Evolutionary conservation across 2,329 filamentous ascomycete genomes (phyloP).

Genomic region (Nigrospora sphaerica): DNA sequence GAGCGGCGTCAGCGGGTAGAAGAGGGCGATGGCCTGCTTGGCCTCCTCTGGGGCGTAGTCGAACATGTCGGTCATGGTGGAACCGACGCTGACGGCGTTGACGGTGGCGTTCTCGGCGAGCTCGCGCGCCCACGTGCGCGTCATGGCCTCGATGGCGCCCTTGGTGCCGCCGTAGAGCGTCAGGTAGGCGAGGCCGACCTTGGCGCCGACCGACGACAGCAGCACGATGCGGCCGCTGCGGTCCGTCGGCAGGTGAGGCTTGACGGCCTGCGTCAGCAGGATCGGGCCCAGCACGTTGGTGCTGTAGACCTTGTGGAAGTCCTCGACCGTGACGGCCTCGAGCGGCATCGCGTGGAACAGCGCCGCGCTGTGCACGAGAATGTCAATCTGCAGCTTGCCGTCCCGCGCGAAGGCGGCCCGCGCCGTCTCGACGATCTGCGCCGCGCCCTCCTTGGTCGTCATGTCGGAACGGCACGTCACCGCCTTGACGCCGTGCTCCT

Average conservation of each 20-base stretch:
- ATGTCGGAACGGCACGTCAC: conserved; percentile 57
- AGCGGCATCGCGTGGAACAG: conserved; percentile 40
- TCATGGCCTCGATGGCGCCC: conserved; percentile 57
- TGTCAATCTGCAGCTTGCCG: conserved; percentile 43
- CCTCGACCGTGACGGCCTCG: conserved; percentile 35
- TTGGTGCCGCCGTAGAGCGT: conserved; percentile 57
- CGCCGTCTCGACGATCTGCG: conserved; percentile 43
- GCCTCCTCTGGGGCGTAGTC: conserved; percentile 45
- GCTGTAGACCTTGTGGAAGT: conserved; percentile 48
- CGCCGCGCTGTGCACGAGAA: conserved; percentile 52
- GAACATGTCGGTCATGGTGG: conserved; percentile 44
- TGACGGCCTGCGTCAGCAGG: conserved; percentile 45
- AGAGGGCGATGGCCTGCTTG: conserved; percentile 27
- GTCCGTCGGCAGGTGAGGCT: conserved; percentile 46
- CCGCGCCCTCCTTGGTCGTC: conserved; percentile 44
- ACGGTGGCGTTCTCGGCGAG: conserved; percentile 52
- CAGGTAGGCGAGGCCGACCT: conserved; percentile 34
- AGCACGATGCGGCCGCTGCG: conserved; percentile 51
- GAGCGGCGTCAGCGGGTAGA: conserved; percentile 43
- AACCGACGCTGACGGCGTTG: conserved; percentile 50
- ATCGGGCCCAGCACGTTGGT: conserved; percentile 51
- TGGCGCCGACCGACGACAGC: conserved; percentile 44
- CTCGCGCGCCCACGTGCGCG: conserved; percentile 54
- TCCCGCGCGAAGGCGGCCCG: conserved; percentile 38
- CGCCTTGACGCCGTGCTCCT: conserved; percentile 39